Evolutionary conservation across 2,329 filamentous ascomycete genomes (phyloP).

Genomic region (Trichoderma sp.): DNA sequence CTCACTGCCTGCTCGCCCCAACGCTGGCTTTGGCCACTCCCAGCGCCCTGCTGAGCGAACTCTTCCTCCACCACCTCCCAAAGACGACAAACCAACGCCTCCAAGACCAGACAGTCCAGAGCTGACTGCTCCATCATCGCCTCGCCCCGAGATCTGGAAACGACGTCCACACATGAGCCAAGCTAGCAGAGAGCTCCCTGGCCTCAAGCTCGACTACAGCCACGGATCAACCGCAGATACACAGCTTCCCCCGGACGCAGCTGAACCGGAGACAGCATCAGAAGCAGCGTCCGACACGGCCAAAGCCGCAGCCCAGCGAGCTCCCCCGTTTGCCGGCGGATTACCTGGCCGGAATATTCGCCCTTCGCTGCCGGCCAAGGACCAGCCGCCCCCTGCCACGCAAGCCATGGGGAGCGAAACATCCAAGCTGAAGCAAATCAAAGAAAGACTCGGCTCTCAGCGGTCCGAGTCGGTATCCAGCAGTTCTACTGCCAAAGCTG

Average conservation of each 20-base stretch:
- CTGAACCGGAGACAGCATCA: neutral
- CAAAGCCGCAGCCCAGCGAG: constrained; percentile 9
- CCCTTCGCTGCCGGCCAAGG: constrained; percentile 21
- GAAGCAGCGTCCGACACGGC: neutral
- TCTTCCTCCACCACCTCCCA: constrained; percentile 19
- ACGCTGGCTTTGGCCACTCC: neutral
- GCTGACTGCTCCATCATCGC: constrained; percentile 29
- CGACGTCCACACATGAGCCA: constrained; percentile 51
- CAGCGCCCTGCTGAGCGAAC: constrained; percentile 7
- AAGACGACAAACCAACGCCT: constrained; percentile 20
- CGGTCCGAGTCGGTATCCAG: constrained; percentile 22
- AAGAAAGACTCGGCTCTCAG: constrained; percentile 31
- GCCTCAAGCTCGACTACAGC: constrained; percentile 48
- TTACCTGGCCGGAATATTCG: constrained; percentile 32
- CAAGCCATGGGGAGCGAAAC: constrained; percentile 33
- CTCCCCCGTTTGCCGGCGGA: constrained; percentile 24
- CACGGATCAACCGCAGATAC: constrained; percentile 49
- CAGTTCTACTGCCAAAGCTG: constrained; percentile 2
- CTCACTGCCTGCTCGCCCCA: constrained; percentile 16
- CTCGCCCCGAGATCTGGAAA: constrained; percentile 43
- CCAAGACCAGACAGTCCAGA: constrained; percentile 17
- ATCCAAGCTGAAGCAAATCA: constrained; percentile 34
- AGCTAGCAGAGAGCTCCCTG: constrained; percentile 44
- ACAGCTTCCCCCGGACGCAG: neutral
- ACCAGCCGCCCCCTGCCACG: constrained; percentile 22